phyloP scores from a whole-genome alignment of 306 rosid genomes.

The Medicago ruthenica region DNA sequence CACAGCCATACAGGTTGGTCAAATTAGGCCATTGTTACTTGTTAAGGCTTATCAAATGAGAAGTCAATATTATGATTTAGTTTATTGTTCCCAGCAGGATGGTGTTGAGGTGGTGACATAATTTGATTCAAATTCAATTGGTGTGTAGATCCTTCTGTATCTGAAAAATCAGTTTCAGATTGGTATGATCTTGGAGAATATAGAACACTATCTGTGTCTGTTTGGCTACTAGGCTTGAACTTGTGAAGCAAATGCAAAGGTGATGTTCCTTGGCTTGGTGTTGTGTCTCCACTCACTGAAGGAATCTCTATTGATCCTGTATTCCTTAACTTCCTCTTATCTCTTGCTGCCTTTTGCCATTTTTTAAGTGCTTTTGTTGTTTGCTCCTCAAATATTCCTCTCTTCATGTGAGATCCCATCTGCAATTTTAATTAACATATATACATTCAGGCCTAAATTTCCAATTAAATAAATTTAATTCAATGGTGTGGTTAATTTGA shows the following conservation, averaged over 20 bases:
- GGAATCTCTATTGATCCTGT: constrained; percentile 34
- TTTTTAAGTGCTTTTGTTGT: constrained; percentile 69
- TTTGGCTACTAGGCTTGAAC: constrained; percentile 48
- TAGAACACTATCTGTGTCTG: constrained; percentile 47
- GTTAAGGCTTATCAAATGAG: constrained; percentile 56
- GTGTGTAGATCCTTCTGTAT: constrained; percentile 39
- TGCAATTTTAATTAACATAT: not conserved
- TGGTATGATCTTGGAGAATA: constrained; percentile 61
- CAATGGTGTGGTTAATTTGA: constrained; percentile 6
- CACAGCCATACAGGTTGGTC: not conserved
- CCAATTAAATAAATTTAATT: not conserved
- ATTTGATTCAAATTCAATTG: constrained; percentile 12
- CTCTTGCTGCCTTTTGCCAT: constrained; percentile 67
- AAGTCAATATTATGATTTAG: constrained; percentile 49
- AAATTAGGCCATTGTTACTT: not conserved
- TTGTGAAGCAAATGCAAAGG: constrained; percentile 64
- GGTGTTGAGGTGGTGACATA: not conserved
- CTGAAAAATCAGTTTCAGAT: constrained; percentile 65
- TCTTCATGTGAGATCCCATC: constrained; percentile 87
- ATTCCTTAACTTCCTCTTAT: constrained; percentile 50
- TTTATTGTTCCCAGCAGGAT: constrained; percentile 13
- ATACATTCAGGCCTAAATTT: too few species aligned
- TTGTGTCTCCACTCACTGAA: constrained; percentile 63
- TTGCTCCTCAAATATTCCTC: constrained; percentile 72
- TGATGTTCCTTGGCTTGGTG: constrained; percentile 68